Conservation (phyloP, 179 eudicot genomes). For the Spergularia azorica region DNA sequence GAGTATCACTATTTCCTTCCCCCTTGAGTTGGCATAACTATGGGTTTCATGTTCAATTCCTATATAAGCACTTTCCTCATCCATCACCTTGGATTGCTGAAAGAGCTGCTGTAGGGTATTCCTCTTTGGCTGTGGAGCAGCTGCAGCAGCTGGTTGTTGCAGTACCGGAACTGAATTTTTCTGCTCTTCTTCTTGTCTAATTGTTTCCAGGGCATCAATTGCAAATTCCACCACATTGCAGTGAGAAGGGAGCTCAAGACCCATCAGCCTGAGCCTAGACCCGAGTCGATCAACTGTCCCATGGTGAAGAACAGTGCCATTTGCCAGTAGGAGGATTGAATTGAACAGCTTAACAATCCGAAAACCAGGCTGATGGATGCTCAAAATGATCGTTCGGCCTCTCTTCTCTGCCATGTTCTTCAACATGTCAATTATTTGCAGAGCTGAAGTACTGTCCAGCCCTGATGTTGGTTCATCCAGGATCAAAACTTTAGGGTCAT, state of each 20-base stretch:
- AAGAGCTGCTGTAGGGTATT: slow-evolving; percentile 83
- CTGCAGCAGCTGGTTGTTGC: slow-evolving; percentile 25
- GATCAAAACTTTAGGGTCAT: slow-evolving; percentile 78
- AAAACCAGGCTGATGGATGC: slow-evolving; percentile 96
- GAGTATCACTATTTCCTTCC: slow-evolving; percentile 58
- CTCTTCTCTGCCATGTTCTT: slow-evolving; percentile 79
- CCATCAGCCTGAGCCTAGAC: slow-evolving; percentile 50
- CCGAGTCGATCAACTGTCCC: slow-evolving; percentile 77
- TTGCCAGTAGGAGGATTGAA: slow-evolving; percentile 72
- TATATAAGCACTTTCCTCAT: slow-evolving; percentile 46
- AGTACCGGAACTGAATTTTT: slow-evolving; percentile 13
- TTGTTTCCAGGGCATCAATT: slow-evolving; percentile 70
- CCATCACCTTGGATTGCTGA: slow-evolving; percentile 77
- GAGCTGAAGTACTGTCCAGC: slow-evolving; percentile 84
- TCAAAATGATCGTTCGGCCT: slow-evolving; percentile 72
- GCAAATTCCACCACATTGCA: slow-evolving; percentile 88
- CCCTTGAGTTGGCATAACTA: slow-evolving; percentile 57
- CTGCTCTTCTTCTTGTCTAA: slow-evolving; percentile 40
- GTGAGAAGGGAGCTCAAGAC: slow-evolving; percentile 62
- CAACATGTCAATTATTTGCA: slow-evolving; percentile 86
- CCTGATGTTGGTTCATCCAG: slow-evolving; percentile 99
- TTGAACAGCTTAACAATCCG: slow-evolving; percentile 78
- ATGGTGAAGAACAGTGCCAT: slow-evolving; percentile 76
- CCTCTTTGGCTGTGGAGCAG: slow-evolving; percentile 25
- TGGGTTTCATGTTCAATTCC: slow-evolving; percentile 27